phyloP scores from a whole-genome alignment of 176 grass and related monocot species.

The Musa schizocarpa region DNA sequence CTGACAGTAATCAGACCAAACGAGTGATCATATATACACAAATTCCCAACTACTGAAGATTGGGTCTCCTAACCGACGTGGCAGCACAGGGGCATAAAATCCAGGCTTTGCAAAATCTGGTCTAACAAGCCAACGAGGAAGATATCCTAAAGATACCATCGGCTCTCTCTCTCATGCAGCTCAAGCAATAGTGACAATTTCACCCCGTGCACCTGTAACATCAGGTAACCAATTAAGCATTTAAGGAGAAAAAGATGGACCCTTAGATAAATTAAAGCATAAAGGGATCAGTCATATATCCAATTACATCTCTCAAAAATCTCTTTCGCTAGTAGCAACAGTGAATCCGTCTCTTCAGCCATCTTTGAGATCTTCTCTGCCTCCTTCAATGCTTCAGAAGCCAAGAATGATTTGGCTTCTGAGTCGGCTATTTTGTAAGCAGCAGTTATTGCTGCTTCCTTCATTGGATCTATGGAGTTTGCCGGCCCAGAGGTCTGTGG shows the following conservation, averaged over 20 bases:
- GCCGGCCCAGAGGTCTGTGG: conserved; percentile 21
- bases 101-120: too few species aligned
- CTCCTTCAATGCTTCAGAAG: conserved; percentile 65
- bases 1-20: too few species aligned
- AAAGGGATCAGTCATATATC: background rate
- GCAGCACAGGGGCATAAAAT: too few species aligned
- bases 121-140: too few species aligned
- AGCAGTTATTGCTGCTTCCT: conserved; percentile 46
- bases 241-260: background rate
- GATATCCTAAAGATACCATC: too few species aligned
- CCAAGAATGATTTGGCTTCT: conserved; percentile 66
- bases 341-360: conserved; percentile 54
- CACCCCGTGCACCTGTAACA: conserved; percentile 48
- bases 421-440: conserved; percentile 71
- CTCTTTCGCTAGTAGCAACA: conserved; percentile 52
- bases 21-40: too few species aligned
- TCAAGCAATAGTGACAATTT: conserved; percentile 34
- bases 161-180: background rate
- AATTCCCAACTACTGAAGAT: too few species aligned
- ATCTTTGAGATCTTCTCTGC: conserved; percentile 59
- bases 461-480: conserved; percentile 18
- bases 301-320: conserved; percentile 63
- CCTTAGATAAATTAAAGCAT: background rate
- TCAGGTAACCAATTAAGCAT: conserved; percentile 6
- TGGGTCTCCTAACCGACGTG: too few species aligned